Percentiles rank a stretch among this genome's conserved stretches.
These are phyloP conservation scores for Fusarium nelsonii DNA, from an alignment of 2,329 filamentous ascomycete genomes.

Conservation along the genomic window DNA sequence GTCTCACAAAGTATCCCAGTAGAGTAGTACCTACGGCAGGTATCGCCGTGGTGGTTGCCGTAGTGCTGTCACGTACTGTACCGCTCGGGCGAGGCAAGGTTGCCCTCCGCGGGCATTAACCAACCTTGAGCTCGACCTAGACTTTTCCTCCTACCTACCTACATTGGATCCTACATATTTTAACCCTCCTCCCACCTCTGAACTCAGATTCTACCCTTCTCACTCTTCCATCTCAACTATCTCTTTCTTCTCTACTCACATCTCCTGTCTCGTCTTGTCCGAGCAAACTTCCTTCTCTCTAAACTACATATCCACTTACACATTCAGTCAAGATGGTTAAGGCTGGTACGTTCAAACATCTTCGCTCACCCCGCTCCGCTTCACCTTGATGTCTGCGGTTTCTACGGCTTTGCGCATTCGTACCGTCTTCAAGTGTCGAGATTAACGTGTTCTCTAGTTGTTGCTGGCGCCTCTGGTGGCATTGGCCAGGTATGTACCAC, in stretches of 20 bases:
- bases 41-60: slow-evolving; percentile 36
- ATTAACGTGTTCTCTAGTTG: slow-evolving; percentile 62
- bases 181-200: slow-evolving; percentile 42
- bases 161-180: slow-evolving; percentile 29
- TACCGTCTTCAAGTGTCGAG: neutral
- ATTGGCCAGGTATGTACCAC: slow-evolving; percentile 86
- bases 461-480: slow-evolving; percentile 96
- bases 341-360: slow-evolving; percentile 62
- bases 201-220: slow-evolving; percentile 16
- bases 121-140: slow-evolving; percentile 27
- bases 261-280: slow-evolving; percentile 11
- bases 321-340: slow-evolving; percentile 66
- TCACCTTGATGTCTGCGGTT: slow-evolving; percentile 11
- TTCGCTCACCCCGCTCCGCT: slow-evolving; percentile 47
- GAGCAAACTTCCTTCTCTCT: slow-evolving; percentile 11
- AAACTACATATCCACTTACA: slow-evolving; percentile 28
- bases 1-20: slow-evolving; percentile 26
- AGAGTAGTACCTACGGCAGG: slow-evolving; percentile 10
- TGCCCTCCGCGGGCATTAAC: slow-evolving; percentile 26
- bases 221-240: slow-evolving; percentile 14
- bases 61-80: slow-evolving; percentile 2
- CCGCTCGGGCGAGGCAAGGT: neutral
- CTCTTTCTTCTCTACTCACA: slow-evolving; percentile 15
- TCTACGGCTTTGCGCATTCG: neutral
- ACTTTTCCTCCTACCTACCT: slow-evolving; percentile 27